Evolutionary conservation across 83 land plant species (phyloP).

Genomic region (Isoetes engelmannii): DNA sequence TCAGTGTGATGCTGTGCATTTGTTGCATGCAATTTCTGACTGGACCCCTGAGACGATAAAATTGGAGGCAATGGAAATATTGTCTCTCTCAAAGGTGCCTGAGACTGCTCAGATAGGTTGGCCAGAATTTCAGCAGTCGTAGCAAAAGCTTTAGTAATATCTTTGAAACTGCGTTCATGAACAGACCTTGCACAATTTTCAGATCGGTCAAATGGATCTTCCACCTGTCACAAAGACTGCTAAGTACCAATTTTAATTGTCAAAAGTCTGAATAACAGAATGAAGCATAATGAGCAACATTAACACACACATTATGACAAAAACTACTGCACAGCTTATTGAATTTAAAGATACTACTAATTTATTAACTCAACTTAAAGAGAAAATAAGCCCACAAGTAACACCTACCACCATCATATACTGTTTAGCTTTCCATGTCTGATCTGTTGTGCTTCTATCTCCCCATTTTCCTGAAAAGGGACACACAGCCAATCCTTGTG

Average conservation of each 20-base stretch:
- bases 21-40: too few relatives aligned
- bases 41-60: too few relatives aligned
- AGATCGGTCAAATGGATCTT: constrained; percentile 18
- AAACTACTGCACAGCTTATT: not conserved
- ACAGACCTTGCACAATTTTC: constrained; percentile 25
- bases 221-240: constrained; percentile 16
- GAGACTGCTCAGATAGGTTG: constrained; percentile 8
- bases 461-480: constrained; percentile 20
- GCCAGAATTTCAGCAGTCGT: constrained; percentile 9
- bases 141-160: constrained; percentile 12
- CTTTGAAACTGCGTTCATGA: constrained; percentile 15
- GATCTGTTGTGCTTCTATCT: constrained; percentile 21
- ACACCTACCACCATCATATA: constrained; percentile 15
- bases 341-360: not conserved
- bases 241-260: not conserved
- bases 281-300: not conserved
- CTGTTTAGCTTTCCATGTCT: constrained; percentile 13
- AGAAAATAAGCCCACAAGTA: not conserved
- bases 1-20: too few relatives aligned
- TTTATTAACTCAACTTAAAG: not conserved
- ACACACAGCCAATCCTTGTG: constrained; percentile 20
- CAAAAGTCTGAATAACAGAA: not conserved
- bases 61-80: too few relatives aligned
- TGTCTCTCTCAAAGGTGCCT: too few relatives aligned
- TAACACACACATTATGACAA: not conserved